These are phyloP conservation scores for Ceratobasidium sp. DNA, from an alignment of 1,284 basidiomycete genomes.

Conservation along the genomic window DNA sequence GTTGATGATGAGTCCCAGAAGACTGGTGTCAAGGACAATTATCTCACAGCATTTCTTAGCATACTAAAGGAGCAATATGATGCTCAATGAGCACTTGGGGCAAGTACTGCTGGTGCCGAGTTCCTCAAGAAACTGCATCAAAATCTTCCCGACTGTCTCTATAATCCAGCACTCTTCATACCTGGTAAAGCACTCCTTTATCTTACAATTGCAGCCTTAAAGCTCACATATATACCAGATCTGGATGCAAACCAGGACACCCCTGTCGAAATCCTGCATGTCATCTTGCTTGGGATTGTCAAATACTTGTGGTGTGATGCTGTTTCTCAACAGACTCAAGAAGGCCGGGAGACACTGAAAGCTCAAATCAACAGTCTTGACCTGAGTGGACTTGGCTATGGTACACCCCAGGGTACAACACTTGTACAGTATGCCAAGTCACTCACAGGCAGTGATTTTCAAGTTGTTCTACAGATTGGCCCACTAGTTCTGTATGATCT, in stretches of 20 bases:
- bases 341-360: constrained; percentile 50
- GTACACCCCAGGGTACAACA: constrained; percentile 52
- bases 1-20: not conserved
- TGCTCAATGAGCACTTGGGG: too few relatives aligned
- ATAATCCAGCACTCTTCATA: constrained; percentile 51
- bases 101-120: too few relatives aligned
- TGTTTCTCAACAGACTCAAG: constrained; percentile 50
- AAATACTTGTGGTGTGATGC: constrained; percentile 60
- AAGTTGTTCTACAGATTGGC: constrained; percentile 57
- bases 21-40: constrained; percentile 19
- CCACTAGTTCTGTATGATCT: constrained; percentile 58
- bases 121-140: not conserved
- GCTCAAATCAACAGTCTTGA: constrained; percentile 53
- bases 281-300: constrained; percentile 57
- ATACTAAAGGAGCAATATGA: not conserved
- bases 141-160: not conserved
- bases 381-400: constrained; percentile 52
- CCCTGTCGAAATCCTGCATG: constrained; percentile 59
- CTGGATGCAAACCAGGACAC: constrained; percentile 57
- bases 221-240: too few relatives aligned
- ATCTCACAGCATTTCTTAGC: not conserved
- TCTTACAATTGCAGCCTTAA: too few relatives aligned
- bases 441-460: constrained; percentile 57
- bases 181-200: constrained; percentile 48
- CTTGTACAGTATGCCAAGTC: constrained; percentile 56